Evolutionary conservation across 768 basidiomycete species (phyloP).

Genomic region (Boletus pseudo-olivaceus): DNA sequence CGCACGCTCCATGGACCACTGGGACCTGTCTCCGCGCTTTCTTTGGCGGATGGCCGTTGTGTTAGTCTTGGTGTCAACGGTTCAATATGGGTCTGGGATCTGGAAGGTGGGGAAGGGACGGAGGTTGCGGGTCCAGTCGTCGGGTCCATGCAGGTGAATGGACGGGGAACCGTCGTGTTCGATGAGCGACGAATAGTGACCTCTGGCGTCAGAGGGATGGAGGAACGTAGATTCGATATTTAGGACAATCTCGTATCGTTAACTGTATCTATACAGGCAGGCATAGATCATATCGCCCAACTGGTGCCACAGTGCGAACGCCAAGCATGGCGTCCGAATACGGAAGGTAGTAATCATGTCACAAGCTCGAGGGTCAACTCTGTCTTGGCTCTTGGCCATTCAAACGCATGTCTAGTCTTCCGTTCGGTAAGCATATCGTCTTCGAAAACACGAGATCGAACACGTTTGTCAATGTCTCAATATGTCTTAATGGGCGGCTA

Average conservation of each 20-base stretch:
- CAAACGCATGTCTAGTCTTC: not conserved
- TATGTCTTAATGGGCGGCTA: not conserved
- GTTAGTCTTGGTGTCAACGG: conserved; percentile 71
- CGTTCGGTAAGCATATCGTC: not conserved
- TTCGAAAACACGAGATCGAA: not conserved
- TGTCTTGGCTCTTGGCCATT: conserved; percentile 17
- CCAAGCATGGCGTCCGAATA: not conserved
- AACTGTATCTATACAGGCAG: not conserved
- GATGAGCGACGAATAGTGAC: conserved; percentile 73
- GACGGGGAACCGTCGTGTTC: conserved; percentile 53
- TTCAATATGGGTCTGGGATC: conserved; percentile 83
- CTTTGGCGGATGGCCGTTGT: conserved; percentile 79
- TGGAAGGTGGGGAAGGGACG: conserved; percentile 51
- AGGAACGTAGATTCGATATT: conserved; percentile 35
- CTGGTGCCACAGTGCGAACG: not conserved
- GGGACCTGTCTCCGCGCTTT: conserved; percentile 62
- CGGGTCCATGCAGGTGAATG: conserved; percentile 31
- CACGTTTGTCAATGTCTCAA: not conserved
- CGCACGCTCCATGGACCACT: conserved; percentile 68
- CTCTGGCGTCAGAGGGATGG: conserved; percentile 30
- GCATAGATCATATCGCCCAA: not conserved
- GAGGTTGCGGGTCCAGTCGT: conserved; percentile 33
- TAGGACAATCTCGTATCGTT: conserved; percentile 8
- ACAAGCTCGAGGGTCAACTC: not conserved
- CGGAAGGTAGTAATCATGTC: conserved; percentile 13